These are phyloP conservation scores for Oryza australiensis DNA, from an alignment of 176 grass and related monocot genomes.

Conservation along the genomic window DNA sequence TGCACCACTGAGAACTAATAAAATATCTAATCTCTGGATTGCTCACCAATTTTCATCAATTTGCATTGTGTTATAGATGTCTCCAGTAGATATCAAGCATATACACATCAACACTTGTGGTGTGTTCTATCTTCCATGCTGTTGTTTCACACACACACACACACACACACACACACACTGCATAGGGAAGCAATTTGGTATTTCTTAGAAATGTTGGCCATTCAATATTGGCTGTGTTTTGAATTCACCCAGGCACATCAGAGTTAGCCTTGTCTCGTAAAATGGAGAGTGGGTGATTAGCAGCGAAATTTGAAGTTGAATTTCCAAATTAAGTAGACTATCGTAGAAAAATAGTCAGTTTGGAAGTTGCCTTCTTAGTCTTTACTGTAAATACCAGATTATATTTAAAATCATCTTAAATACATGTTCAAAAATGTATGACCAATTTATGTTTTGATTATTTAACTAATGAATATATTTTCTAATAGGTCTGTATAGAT, in stretches of 20 bases:
- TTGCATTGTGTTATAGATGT: neutral
- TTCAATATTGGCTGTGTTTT: constrained; percentile 14
- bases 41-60: neutral
- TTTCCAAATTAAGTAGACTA: neutral
- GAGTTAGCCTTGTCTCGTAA: neutral
- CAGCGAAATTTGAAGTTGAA: neutral
- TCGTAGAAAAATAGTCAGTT: neutral
- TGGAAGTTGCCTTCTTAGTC: neutral
- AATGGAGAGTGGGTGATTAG: neutral
- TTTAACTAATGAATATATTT: neutral
- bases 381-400: constrained; percentile 19
- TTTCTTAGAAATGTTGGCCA: neutral
- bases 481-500: constrained; percentile 88
- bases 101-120: neutral
- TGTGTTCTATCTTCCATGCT: neutral
- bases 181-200: neutral
- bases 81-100: neutral
- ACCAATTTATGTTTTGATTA: neutral
- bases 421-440: neutral
- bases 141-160: neutral
- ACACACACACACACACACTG: neutral
- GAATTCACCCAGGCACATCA: neutral
- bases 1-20: neutral
- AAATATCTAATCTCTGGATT: neutral
- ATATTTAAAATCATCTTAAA: neutral